Evolutionary conservation across 352 stramenopile genomes (phyloP).

Genomic region (Phytophthora quininea): DNA sequence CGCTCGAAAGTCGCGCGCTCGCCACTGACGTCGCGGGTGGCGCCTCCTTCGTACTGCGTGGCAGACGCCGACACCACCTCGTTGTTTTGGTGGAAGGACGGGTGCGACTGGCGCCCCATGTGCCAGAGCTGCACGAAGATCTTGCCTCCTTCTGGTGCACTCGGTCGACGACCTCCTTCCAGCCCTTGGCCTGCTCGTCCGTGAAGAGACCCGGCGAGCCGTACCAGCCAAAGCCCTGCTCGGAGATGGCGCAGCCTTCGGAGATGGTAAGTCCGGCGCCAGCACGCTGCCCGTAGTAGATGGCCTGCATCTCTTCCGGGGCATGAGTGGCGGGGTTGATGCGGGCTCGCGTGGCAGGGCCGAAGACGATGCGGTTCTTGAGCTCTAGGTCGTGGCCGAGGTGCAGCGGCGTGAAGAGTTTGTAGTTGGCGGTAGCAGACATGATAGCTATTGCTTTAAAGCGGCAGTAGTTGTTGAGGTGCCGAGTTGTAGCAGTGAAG

Average conservation of each 20-base stretch:
- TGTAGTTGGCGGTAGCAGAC: conserved; percentile 32
- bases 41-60: conserved; percentile 20
- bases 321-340: conserved; percentile 21
- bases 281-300: conserved; percentile 52
- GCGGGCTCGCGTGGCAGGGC: conserved; percentile 43
- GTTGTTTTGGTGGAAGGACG: conserved; percentile 50
- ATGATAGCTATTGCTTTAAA: conserved; percentile 8
- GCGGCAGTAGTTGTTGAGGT: conserved; percentile 2
- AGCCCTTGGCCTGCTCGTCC: conserved; percentile 40
- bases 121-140: conserved; percentile 90
- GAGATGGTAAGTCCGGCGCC: conserved; percentile 52
- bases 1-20: conserved; percentile 22
- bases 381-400: conserved; percentile 34
- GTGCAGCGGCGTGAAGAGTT: conserved; percentile 40
- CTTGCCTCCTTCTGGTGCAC: conserved; percentile 74
- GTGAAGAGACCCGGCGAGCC: conserved; percentile 50
- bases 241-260: conserved; percentile 46
- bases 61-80: conserved; percentile 53
- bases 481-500: conserved; percentile 8
- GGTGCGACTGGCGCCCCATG: conserved; percentile 67
- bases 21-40: conserved; percentile 34
- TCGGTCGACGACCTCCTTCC: conserved; percentile 55
- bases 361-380: conserved; percentile 55
- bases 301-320: conserved; percentile 28
- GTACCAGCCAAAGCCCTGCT: conserved; percentile 37